A percentile compares a stretch with the other conserved stretches of the same genome.
Evolutionary conservation across 179 eudicot species (phyloP).

Genomic region (Beta macrorhiza): DNA sequence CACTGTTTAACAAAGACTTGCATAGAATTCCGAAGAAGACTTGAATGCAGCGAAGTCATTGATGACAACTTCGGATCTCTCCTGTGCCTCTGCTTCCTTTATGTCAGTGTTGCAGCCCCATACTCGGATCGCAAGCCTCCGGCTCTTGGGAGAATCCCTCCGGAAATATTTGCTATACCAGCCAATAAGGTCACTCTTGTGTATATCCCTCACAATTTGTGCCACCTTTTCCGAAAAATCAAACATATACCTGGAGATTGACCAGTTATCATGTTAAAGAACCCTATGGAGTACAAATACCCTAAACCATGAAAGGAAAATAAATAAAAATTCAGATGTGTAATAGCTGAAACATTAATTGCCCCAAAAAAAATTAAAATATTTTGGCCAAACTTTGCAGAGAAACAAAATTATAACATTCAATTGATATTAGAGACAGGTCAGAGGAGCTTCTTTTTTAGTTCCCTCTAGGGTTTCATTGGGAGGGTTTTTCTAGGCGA

Average conservation of each 20-base stretch:
- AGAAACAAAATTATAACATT: not conserved
- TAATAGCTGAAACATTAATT: not conserved
- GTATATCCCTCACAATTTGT: conserved; percentile 45
- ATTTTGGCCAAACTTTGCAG: not conserved
- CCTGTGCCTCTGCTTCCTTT: conserved; percentile 40
- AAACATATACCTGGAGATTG: conserved; percentile 73
- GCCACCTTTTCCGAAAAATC: conserved; percentile 76
- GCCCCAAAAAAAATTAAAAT: too few species aligned
- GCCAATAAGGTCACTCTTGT: conserved; percentile 57
- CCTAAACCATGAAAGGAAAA: not conserved
- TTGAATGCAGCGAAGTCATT: conserved; percentile 58
- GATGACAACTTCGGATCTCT: conserved; percentile 42
- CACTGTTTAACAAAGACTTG: conserved; percentile 56
- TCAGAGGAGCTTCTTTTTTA: too few species aligned
- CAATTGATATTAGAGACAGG: not conserved
- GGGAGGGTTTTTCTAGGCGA: too few species aligned
- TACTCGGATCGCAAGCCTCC: conserved; percentile 72
- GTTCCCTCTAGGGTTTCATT: too few species aligned
- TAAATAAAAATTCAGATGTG: not conserved
- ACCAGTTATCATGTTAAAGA: not conserved
- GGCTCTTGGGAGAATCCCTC: conserved; percentile 60
- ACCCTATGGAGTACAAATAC: not conserved
- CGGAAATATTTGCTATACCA: conserved; percentile 68
- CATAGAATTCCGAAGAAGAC: conserved; percentile 55
- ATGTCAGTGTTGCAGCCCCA: conserved; percentile 86